Percentiles rank a stretch among this genome's conserved stretches.
These are phyloP conservation scores for Baffinella frigidus DNA, from an alignment of 208 protist genomes.

Conservation along the genomic window DNA sequence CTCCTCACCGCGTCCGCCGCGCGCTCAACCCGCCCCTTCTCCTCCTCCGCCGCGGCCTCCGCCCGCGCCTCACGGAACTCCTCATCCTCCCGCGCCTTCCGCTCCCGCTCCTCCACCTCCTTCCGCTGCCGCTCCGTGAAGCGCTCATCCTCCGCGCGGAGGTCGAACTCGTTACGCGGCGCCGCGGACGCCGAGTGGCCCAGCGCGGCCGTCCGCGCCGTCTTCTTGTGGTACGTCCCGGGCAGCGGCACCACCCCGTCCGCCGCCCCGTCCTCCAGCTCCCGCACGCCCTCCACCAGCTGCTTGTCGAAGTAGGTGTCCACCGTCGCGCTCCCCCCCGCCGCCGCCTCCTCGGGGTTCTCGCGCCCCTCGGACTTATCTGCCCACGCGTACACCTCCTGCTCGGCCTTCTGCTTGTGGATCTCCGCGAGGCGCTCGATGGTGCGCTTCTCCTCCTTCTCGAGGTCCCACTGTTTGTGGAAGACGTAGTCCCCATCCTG, in stretches of 20 bases:
- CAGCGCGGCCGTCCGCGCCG: not conserved
- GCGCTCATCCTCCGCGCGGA: not conserved
- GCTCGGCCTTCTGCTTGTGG: conserved; percentile 29
- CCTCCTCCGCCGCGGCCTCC: not conserved
- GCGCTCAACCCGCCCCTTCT: not conserved
- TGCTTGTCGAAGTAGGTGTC: conserved; percentile 64
- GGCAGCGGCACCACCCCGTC: conserved; percentile 28
- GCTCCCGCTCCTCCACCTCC: not conserved
- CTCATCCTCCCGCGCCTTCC: conserved; percentile 5
- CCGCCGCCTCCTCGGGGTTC: not conserved
- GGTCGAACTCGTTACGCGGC: not conserved
- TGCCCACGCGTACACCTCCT: not conserved
- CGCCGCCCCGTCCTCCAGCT: not conserved
- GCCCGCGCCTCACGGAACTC: no score
- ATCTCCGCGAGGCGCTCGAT: conserved; percentile 36
- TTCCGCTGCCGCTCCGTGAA: not conserved
- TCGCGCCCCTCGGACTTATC: not conserved
- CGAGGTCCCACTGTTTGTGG: conserved; percentile 58
- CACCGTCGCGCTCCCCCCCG: not conserved
- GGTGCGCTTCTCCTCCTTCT: conserved; percentile 53
- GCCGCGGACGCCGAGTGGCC: not conserved
- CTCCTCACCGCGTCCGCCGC: not conserved
- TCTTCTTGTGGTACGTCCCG: conserved; percentile 49
- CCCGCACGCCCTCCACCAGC: conserved; percentile 30
- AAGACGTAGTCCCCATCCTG: conserved; percentile 57